Evolutionary conservation across 2,329 filamentous ascomycete species (phyloP), one percentile per base, ranked within the genome.

Genomic region (Onygenales sp.): DNA sequence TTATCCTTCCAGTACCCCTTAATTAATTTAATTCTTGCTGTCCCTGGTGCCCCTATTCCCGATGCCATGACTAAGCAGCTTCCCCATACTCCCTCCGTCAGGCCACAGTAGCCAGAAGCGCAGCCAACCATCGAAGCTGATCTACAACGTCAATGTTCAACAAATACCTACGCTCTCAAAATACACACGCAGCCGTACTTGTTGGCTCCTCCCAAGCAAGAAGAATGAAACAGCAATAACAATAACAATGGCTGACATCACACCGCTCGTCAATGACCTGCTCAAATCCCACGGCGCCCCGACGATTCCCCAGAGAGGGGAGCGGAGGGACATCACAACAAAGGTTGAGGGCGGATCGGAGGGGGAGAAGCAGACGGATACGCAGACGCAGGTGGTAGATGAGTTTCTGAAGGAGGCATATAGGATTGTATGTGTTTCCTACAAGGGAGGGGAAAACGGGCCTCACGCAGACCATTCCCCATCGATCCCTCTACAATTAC

Each of bases 401-500:
- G 86, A 87, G 63, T 98, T 97, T 67, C 76, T 97, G 36, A 90
- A 92, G 66, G 92, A 97, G 72, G 93, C 93, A 51, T 93, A 95
- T 72, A 83, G 86, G 67, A 96, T 97, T 69, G 91, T 94, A 74
- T 64, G 79, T 69, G 49, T 27, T 44, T 44, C 57, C 61, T 59
- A 37, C 11, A 27, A 36, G 9, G 21, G 27, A 6, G 11, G 37
- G 27, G 33, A 39, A 27, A 31, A 8, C 9, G 6, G 9, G 14
- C 11, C n/a, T 11, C 33, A 45, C 14, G n/a, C 32, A 9, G 31
- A 44, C 21, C 6, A n/a, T 32, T 2, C 13, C 34, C 53, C 50
- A 62, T 58, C 56, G 59, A 50, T 53, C 36, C 44, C 46, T 51
- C 51, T 49, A 39, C 31, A 34, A 21, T 37, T 37, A 39, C 17